These are phyloP conservation scores for Orbilia blumenaviensis DNA, from an alignment of 2,329 filamentous ascomycete genomes.

Conservation along the genomic window DNA sequence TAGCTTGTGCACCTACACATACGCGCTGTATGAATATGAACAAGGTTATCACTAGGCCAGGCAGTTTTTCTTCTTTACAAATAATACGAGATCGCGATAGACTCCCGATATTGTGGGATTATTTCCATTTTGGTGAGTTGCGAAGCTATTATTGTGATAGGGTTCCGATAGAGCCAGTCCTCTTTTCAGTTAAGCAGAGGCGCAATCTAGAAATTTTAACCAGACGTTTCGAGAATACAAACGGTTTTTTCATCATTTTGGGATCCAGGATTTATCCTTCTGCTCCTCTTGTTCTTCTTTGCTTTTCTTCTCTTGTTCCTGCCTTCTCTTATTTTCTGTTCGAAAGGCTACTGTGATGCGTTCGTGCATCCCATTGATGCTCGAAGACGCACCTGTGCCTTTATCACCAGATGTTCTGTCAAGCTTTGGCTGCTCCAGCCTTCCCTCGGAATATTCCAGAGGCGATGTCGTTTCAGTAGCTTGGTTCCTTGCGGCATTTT, in stretches of 20 bases:
- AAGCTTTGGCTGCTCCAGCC: neutral
- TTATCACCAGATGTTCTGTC: too few species aligned
- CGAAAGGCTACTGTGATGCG: neutral
- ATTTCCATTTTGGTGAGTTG: too few species aligned
- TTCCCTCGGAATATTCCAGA: neutral
- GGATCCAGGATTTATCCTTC: neutral
- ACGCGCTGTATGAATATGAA: too few species aligned
- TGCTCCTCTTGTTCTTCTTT: neutral
- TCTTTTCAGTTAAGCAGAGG: neutral
- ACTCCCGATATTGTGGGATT: too few species aligned
- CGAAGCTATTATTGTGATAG: too few species aligned
- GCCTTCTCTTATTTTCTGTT: neutral
- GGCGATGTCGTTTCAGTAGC: neutral
- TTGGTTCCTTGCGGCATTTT: neutral
- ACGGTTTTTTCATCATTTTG: neutral
- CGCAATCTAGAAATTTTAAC: neutral
- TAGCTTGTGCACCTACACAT: too few species aligned
- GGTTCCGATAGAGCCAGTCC: too few species aligned
- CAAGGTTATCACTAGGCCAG: too few species aligned
- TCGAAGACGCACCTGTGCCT: too few species aligned
- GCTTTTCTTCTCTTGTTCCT: neutral
- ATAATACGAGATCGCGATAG: too few species aligned
- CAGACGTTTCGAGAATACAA: neutral
- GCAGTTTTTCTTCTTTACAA: too few species aligned
- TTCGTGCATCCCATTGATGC: neutral